Conservation (phyloP, 495 filamentous ascomycete species). For the Annulohypoxylon stygium region DNA sequence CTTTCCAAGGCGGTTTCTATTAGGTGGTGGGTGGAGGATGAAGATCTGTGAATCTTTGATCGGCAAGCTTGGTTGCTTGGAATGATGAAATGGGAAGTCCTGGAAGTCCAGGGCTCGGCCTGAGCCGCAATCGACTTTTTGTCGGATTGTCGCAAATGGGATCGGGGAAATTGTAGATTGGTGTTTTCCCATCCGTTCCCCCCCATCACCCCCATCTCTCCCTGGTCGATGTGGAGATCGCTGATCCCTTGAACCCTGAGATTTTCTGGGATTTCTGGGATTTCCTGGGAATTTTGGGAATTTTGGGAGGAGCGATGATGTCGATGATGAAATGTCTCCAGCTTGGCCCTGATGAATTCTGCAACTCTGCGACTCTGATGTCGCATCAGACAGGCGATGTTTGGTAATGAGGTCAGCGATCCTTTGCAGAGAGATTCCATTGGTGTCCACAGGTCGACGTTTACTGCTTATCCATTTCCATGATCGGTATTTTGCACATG, state of each 20-base stretch:
- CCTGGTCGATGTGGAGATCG: conserved; percentile 45
- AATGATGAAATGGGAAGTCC: conserved; percentile 49
- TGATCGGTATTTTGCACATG: conserved; percentile 11
- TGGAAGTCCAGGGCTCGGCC: conserved; percentile 45
- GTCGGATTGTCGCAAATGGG: conserved; percentile 48
- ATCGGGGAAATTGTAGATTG: conserved; percentile 48
- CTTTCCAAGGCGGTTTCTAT: too few relatives aligned
- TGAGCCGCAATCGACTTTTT: conserved; percentile 54
- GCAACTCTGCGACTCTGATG: conserved; percentile 40
- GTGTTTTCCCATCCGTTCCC: conserved; percentile 47
- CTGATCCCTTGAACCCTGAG: conserved; percentile 32
- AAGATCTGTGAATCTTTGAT: conserved; percentile 48
- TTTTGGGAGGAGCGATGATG: conserved; percentile 35
- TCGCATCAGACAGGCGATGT: conserved; percentile 30
- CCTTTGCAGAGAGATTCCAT: conserved; percentile 24
- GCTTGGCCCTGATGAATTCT: conserved; percentile 39
- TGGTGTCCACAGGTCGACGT: conserved; percentile 16
- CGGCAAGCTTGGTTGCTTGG: conserved; percentile 43
- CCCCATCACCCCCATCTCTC: conserved; percentile 7
- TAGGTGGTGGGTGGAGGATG: conserved; percentile 32
- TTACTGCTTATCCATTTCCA: conserved; percentile 13
- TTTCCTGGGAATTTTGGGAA: not conserved
- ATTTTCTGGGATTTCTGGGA: not conserved
- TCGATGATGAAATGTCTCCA: conserved; percentile 45
- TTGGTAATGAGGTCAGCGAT: conserved; percentile 32